Evolutionary conservation across 1,139 yeast genomes (phyloP).

Genomic region (Geotrichum restrictum): DNA sequence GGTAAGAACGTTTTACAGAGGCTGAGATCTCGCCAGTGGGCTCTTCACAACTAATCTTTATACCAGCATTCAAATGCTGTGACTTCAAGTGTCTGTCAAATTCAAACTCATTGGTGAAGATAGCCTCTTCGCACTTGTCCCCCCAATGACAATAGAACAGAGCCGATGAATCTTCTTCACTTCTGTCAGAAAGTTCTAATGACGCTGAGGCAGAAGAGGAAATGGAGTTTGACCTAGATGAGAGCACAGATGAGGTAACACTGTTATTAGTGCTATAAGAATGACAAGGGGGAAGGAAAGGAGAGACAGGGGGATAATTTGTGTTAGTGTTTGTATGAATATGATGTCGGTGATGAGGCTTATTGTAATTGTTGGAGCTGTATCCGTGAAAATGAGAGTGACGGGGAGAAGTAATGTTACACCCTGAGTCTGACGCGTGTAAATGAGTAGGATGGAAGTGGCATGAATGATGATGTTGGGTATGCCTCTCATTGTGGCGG

Average conservation of each 20-base stretch:
- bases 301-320: neutral
- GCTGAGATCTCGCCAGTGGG: slow-evolving; percentile 13
- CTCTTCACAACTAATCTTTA: no score
- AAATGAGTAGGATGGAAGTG: neutral
- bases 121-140: slow-evolving; percentile 33
- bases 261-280: neutral
- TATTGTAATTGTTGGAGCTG: slow-evolving; percentile 5
- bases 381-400: slow-evolving; percentile 7
- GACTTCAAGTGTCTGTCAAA: slow-evolving; percentile 35
- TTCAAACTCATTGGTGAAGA: slow-evolving; percentile 32
- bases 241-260: slow-evolving; percentile 8
- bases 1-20: slow-evolving; percentile 10
- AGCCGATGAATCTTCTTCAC: slow-evolving; percentile 3
- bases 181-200: neutral
- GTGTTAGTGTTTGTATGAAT: neutral
- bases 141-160: slow-evolving; percentile 40
- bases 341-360: slow-evolving; percentile 1
- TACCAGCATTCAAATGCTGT: slow-evolving; percentile 13
- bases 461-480: neutral
- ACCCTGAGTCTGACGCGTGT: neutral
- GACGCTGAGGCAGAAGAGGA: slow-evolving; percentile 9
- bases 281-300: neutral
- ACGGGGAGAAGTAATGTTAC: slow-evolving; percentile 6
- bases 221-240: slow-evolving; percentile 14
- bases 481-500: no score